Conservation (phyloP, 129 eudicot genomes). For the Apium graveolens region DNA sequence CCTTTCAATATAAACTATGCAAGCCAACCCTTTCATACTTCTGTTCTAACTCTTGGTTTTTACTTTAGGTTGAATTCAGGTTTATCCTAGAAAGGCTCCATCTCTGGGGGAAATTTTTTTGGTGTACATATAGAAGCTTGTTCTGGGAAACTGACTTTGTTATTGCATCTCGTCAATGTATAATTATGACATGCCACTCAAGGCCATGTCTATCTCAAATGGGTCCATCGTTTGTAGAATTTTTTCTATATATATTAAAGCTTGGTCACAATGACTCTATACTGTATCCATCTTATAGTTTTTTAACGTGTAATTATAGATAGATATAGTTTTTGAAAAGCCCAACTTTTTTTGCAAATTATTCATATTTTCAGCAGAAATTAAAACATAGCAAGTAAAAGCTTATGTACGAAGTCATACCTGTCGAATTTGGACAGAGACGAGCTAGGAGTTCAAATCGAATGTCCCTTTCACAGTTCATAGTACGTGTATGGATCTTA, state of each 20-base stretch:
- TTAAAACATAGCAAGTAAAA: not conserved
- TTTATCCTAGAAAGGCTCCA: not conserved
- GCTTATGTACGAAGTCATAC: slow-evolving; percentile 23
- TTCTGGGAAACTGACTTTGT: not conserved
- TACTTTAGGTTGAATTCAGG: not conserved
- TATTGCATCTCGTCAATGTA: not conserved
- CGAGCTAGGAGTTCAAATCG: slow-evolving; percentile 97
- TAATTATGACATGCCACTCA: not conserved
- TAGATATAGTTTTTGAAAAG: not conserved
- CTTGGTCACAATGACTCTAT: not conserved
- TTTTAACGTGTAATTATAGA: not conserved
- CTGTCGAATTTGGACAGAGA: slow-evolving; percentile 98
- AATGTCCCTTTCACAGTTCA: slow-evolving; percentile 95
- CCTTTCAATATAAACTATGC: not conserved
- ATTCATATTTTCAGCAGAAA: not conserved
- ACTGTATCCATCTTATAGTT: not conserved
- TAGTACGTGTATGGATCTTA: slow-evolving; percentile 93
- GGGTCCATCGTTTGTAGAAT: not conserved
- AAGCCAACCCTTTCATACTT: not conserved
- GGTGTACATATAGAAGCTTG: not conserved
- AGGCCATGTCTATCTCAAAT: not conserved
- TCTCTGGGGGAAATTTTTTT: too few relatives aligned
- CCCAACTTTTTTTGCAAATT: not conserved
- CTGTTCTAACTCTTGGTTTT: not conserved
- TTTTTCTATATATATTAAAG: not conserved